phyloP scores from a whole-genome alignment of 345 rosid genomes.

The Hibiscus syriacus region DNA sequence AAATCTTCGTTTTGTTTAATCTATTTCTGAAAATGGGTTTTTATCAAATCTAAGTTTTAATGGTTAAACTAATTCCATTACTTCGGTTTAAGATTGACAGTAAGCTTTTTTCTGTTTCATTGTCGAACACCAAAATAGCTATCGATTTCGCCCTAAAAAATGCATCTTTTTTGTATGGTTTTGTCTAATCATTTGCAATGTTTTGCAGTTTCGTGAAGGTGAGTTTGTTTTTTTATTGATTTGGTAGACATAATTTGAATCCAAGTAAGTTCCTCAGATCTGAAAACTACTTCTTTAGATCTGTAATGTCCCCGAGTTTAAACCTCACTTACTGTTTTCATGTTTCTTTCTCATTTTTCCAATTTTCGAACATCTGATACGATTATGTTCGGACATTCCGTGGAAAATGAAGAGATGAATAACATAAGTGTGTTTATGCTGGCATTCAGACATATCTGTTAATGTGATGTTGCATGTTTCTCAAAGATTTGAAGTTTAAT shows the following conservation, averaged over 20 bases:
- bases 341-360: too few relatives aligned
- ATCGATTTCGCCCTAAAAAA: conserved; percentile 15
- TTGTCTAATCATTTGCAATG: too few relatives aligned
- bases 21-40: conserved; percentile 27
- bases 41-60: conserved; percentile 36
- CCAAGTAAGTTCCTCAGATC: conserved; percentile 68
- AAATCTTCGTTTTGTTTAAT: conserved; percentile 20
- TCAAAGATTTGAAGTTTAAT: neutral
- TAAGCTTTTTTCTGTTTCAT: conserved; percentile 13
- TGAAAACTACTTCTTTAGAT: conserved; percentile 32
- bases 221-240: conserved; percentile 20
- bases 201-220: conserved; percentile 20
- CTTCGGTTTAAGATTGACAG: too few relatives aligned
- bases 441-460: neutral
- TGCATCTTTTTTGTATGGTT: conserved; percentile 5
- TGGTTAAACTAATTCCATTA: neutral
- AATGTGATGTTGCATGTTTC: neutral
- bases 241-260: conserved; percentile 21
- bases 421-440: neutral
- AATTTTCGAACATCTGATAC: too few relatives aligned
- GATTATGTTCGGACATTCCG: neutral
- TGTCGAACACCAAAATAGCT: conserved; percentile 8
- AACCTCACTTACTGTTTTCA: too few relatives aligned
- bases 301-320: too few relatives aligned
- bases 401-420: neutral